phyloP scores from a whole-genome alignment of 805 yeast species.

The Blastobotrys muscicola region DNA sequence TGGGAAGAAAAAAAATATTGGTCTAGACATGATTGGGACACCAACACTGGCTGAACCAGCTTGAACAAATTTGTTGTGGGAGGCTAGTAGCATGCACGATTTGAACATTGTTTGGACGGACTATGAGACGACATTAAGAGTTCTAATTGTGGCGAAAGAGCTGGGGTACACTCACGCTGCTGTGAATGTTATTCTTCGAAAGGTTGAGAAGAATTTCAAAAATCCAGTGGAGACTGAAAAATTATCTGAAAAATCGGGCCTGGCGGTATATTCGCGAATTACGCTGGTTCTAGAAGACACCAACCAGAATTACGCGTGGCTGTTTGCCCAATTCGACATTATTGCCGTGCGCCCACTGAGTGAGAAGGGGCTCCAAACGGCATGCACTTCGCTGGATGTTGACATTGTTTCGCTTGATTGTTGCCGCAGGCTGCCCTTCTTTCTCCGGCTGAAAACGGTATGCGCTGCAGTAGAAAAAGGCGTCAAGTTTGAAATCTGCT shows the following conservation, averaged over 20 bases:
- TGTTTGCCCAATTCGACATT: constrained; percentile 55
- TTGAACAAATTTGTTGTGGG: no score
- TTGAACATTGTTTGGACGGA: constrained; percentile 31
- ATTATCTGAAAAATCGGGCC: constrained; percentile 19
- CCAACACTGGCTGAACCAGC: no score
- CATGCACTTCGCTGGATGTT: constrained; percentile 66
- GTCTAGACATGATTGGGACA: no score
- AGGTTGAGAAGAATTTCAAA: constrained; percentile 13
- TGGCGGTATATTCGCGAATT: constrained; percentile 55
- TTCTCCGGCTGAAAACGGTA: constrained; percentile 71
- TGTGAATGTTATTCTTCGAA: constrained; percentile 40
- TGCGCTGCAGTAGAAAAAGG: constrained; percentile 82
- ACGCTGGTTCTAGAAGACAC: constrained; percentile 74
- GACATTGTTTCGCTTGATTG: constrained; percentile 73
- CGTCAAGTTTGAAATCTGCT: constrained; percentile 68
- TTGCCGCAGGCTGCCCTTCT: constrained; percentile 56
- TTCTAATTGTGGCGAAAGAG: constrained; percentile 19
- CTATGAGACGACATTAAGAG: constrained; percentile 1
- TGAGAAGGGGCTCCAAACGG: constrained; percentile 69
- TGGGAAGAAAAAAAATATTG: no score
- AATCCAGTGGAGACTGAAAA: constrained; percentile 31
- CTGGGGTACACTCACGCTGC: constrained; percentile 71
- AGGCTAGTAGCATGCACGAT: constrained; percentile 21
- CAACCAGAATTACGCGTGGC: constrained; percentile 46
- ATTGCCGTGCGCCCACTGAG: constrained; percentile 72